phyloP scores from a whole-genome alignment of 176 grass and related monocot species.

The Carex kokanica region DNA sequence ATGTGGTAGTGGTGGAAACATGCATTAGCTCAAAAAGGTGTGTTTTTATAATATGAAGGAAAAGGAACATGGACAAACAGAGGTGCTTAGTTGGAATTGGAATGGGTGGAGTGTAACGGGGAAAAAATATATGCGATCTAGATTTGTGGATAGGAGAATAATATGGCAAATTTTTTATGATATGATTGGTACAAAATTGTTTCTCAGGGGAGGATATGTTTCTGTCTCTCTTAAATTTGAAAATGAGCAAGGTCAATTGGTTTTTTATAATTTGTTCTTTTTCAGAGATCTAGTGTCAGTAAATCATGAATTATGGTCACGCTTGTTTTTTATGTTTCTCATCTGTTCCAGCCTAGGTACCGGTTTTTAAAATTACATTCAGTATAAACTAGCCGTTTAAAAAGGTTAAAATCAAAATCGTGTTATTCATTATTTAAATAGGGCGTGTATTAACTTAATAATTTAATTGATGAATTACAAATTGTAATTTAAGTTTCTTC shows the following conservation, averaged over 20 bases:
- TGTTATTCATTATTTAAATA: no score
- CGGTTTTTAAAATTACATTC: not conserved
- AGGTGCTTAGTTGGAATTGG: slow-evolving; percentile 24
- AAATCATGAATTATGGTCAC: slow-evolving; percentile 9
- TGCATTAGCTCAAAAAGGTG: slow-evolving; percentile 32
- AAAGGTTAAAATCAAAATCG: no score
- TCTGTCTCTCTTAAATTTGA: not conserved
- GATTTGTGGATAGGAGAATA: not conserved
- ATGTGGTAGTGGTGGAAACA: slow-evolving; percentile 36
- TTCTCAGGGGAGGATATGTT: not conserved
- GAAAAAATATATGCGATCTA: not conserved
- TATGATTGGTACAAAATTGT: slow-evolving; percentile 21
- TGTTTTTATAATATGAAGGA: not conserved
- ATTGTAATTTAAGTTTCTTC: no score
- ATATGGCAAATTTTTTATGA: not conserved
- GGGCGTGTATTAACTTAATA: no score
- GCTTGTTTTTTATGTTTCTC: not conserved
- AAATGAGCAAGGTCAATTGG: not conserved
- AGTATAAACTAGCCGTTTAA: not conserved
- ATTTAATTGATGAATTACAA: no score
- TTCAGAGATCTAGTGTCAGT: slow-evolving; percentile 5
- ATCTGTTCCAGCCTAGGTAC: not conserved
- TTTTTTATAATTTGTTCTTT: slow-evolving; percentile 17
- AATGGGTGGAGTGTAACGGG: not conserved
- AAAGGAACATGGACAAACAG: not conserved